These are phyloP conservation scores for Hyaloscypha bicolor DNA, from an alignment of 495 filamentous ascomycete species.

Conservation along the genomic window DNA sequence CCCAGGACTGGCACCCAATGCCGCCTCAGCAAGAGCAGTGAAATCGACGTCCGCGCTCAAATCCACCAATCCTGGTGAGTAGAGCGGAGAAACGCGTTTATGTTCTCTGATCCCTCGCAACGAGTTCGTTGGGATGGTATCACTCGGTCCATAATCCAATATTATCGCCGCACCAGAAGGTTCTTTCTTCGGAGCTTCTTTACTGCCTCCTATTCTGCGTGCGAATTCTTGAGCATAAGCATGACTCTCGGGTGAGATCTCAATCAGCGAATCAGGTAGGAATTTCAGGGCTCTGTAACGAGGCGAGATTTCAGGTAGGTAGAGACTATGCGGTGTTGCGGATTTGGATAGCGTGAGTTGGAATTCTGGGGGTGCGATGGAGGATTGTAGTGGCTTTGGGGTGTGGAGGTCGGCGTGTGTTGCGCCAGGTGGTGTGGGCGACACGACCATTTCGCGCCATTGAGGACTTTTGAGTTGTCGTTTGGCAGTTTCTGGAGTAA, in stretches of 20 bases:
- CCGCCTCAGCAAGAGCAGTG: constrained; percentile 77
- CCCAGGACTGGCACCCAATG: constrained; percentile 67
- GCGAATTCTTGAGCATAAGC: constrained; percentile 82
- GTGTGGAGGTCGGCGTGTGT: constrained; percentile 47
- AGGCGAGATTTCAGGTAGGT: constrained; percentile 81
- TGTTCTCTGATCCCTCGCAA: constrained; percentile 85
- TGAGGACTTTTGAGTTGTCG: constrained; percentile 47
- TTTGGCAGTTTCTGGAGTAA: constrained; percentile 25
- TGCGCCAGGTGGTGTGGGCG: constrained; percentile 57
- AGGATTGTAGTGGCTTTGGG: constrained; percentile 54
- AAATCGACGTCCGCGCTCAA: constrained; percentile 94
- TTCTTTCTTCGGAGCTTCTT: constrained; percentile 53
- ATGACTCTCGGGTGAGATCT: constrained; percentile 84
- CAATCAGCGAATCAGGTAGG: constrained; percentile 67
- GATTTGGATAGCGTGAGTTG: constrained; percentile 73
- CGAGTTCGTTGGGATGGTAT: constrained; percentile 80
- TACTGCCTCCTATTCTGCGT: constrained; percentile 72
- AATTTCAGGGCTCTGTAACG: constrained; percentile 76
- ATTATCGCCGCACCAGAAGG: constrained; percentile 87
- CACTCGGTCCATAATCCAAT: constrained; percentile 85
- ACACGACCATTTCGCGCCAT: constrained; percentile 89
- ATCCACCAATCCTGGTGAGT: constrained; percentile 77
- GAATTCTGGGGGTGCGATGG: constrained; percentile 70
- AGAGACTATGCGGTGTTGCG: constrained; percentile 76
- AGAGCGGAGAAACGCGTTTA: constrained; percentile 72